These are phyloP conservation scores for Nannochloropsis gaditana DNA, from an alignment of 108 stramenopile genomes.

Conservation along the genomic window DNA sequence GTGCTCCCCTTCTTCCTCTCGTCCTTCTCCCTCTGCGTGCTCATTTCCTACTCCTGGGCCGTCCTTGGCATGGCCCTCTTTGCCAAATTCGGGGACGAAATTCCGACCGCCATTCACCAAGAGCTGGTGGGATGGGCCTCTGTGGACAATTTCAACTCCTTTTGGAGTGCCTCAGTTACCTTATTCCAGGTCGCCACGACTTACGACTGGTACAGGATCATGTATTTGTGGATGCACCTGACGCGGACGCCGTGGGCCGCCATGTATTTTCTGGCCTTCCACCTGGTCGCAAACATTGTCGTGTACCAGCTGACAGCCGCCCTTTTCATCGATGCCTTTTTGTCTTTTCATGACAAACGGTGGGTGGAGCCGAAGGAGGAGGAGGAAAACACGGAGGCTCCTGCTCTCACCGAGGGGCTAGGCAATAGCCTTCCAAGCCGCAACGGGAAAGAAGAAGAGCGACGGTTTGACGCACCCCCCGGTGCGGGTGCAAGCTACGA, in stretches of 20 bases:
- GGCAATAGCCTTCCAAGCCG: too few relatives aligned
- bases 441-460: too few relatives aligned
- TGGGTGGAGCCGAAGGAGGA: slow-evolving; percentile 8
- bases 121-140: not conserved
- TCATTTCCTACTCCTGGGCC: slow-evolving; percentile 15
- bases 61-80: slow-evolving; percentile 8
- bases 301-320: slow-evolving; percentile 13
- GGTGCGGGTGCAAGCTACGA: too few relatives aligned
- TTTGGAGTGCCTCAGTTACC: not conserved
- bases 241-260: not conserved
- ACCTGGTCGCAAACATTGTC: slow-evolving; percentile 1
- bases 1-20: not conserved
- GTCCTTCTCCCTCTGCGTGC: not conserved
- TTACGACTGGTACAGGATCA: slow-evolving; percentile 17
- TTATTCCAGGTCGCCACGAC: not conserved
- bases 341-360: slow-evolving; percentile 2
- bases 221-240: slow-evolving; percentile 18
- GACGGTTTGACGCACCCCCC: too few relatives aligned
- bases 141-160: not conserved
- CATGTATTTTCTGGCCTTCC: slow-evolving; percentile 6
- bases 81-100: not conserved
- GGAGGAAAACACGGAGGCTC: not conserved
- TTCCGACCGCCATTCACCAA: not conserved
- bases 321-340: not conserved
- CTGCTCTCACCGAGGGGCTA: too few relatives aligned